phyloP scores from a whole-genome alignment of 2,329 filamentous ascomycete genomes.

The Aspergillus ochraceus region DNA sequence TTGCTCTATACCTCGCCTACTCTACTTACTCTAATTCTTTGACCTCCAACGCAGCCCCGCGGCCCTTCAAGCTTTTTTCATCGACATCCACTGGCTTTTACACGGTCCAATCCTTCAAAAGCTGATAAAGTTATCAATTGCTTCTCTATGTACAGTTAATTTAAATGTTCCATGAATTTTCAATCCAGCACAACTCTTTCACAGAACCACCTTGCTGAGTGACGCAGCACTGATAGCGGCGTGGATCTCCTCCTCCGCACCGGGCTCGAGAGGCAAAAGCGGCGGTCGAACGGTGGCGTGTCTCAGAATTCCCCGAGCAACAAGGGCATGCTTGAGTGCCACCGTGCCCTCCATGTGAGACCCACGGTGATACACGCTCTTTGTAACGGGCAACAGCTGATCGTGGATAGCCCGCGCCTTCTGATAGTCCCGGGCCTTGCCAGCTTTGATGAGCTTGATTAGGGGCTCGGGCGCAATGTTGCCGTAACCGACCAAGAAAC shows the following conservation, averaged over 20 bases:
- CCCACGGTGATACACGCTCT: slow-evolving; percentile 56
- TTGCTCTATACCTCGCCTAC: no score
- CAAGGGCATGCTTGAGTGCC: slow-evolving; percentile 53
- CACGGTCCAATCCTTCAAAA: no score
- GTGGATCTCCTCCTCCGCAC: slow-evolving; percentile 20
- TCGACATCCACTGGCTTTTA: no score
- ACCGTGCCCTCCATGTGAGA: slow-evolving; percentile 59
- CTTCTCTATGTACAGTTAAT: no score
- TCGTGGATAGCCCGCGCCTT: slow-evolving; percentile 53
- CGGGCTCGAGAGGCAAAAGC: slow-evolving; percentile 35
- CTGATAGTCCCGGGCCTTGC: slow-evolving; percentile 52
- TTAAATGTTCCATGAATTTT: no score
- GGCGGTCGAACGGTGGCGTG: slow-evolving; percentile 54
- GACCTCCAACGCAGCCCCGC: no score
- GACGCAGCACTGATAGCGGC: slow-evolving; percentile 12
- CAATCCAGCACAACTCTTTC: no score
- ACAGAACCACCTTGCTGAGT: no score
- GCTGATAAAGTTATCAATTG: no score
- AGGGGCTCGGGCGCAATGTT: slow-evolving; percentile 54
- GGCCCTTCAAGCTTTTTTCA: no score
- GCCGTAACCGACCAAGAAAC: slow-evolving; percentile 56
- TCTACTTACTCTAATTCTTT: no score
- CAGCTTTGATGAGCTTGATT: slow-evolving; percentile 52
- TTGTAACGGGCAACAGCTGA: slow-evolving; percentile 52
- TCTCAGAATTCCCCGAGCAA: slow-evolving; percentile 51